A percentile compares a stretch with the other conserved stretches of the same genome.
Evolutionary conservation across 1,284 basidiomycete species (phyloP).

Genomic region (Neotropicomus parvogracilis): DNA sequence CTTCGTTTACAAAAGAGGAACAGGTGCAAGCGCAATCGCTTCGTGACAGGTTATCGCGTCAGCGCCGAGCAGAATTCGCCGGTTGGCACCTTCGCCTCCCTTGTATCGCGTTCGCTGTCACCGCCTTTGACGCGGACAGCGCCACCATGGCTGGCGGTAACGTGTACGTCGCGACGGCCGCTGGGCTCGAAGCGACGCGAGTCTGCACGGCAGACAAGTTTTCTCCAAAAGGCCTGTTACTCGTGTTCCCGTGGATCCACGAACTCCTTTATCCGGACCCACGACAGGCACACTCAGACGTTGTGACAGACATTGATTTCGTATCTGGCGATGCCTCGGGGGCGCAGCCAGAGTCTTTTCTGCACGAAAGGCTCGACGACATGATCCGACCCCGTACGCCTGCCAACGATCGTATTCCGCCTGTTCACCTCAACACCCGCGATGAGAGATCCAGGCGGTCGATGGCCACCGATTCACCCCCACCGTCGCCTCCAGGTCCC

Average conservation of each 20-base stretch:
- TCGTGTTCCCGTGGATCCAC: slow-evolving; percentile 13
- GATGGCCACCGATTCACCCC: background rate
- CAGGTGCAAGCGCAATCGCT: background rate
- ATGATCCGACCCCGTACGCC: background rate
- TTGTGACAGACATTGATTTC: background rate
- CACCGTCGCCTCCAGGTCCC: background rate
- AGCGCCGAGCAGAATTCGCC: slow-evolving; percentile 1
- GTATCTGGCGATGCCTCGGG: background rate
- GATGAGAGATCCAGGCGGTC: background rate
- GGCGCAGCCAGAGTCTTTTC: background rate
- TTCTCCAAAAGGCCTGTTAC: background rate
- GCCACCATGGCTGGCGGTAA: background rate
- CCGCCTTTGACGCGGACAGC: background rate
- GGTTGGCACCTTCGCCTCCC: slow-evolving; percentile 6
- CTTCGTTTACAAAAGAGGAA: background rate
- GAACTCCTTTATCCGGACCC: slow-evolving; percentile 2
- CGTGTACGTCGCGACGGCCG: background rate
- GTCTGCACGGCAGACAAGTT: background rate
- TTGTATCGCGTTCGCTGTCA: slow-evolving; percentile 7
- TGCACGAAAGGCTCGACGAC: background rate
- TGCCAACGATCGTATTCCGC: background rate
- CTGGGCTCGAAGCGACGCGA: background rate
- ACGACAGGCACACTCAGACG: background rate
- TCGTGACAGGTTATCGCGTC: background rate
- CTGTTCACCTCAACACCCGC: background rate